A percentile compares a stretch with the other conserved stretches of the same genome.
Evolutionary conservation across 2,329 filamentous ascomycete genomes (phyloP).

Genomic region (Cladosporium sp.): DNA sequence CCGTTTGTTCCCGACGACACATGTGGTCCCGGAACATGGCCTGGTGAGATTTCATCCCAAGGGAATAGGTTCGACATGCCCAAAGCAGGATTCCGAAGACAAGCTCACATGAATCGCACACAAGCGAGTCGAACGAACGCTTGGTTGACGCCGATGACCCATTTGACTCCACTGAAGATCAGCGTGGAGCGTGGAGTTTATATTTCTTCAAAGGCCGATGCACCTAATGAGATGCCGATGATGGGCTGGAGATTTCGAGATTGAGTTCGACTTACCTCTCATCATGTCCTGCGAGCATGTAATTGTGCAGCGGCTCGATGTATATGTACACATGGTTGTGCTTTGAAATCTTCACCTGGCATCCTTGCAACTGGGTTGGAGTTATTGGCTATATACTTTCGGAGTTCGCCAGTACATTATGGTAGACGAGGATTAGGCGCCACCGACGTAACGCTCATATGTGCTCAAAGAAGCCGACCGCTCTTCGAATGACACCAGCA

Average conservation of each 20-base stretch:
- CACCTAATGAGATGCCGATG: neutral
- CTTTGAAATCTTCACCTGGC: neutral
- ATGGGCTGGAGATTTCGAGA: neutral
- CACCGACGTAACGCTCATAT: neutral
- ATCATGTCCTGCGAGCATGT: neutral
- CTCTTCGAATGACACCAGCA: neutral
- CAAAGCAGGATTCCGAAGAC: conserved; percentile 6
- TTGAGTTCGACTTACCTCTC: neutral
- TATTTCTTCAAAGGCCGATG: conserved; percentile 2
- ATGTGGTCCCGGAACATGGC: conserved; percentile 2
- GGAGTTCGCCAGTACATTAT: neutral
- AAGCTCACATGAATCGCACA: conserved; percentile 10
- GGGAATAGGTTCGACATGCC: conserved; percentile 7
- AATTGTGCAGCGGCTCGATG: neutral
- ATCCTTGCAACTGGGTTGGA: neutral
- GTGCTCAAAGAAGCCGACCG: neutral
- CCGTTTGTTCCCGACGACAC: conserved; percentile 7
- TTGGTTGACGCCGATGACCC: neutral
- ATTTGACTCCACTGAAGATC: conserved; percentile 5
- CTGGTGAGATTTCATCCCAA: neutral
- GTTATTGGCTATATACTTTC: neutral
- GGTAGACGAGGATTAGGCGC: neutral
- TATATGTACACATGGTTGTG: neutral
- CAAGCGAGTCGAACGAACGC: conserved; percentile 12
- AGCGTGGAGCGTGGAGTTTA: conserved; percentile 5